Evolutionary conservation across 805 yeast species (phyloP), one percentile per base, ranked within the genome.

Genomic region (Candida tibetensis): DNA sequence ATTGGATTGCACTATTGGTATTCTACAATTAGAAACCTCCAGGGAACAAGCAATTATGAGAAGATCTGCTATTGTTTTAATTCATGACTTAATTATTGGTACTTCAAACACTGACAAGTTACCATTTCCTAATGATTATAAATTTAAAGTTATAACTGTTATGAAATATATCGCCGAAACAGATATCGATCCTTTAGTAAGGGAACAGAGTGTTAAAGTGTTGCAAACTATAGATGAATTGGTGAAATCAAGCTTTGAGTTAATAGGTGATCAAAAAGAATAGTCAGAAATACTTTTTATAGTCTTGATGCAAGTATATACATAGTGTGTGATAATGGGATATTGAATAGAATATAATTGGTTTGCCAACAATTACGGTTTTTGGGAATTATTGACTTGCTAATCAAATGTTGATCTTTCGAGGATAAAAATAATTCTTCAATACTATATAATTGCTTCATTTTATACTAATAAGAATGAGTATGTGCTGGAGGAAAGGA

Each of bases 1-100:
- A 6, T 60, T 86, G 30, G 96, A 89, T 52, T 81, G 95, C 53
- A 79, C 86, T 0, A 57, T 85, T 22, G 95, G 96, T 5, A 73
- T 91, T 0, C 56, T 93, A 36, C 80, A 56, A 50, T 76, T 69
- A 74, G 95, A 70, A 56, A 66, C 51, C 17, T 46, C 43, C 1
- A 55, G 46, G 34, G 71, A 70, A 2, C 62, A 58, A n/a, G 71
- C 82, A 53, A 61, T 81, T 0, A 72, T 89, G 74, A 71, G 95
- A 45, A 69, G 96, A 27, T 69, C 95, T 1, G 87, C 95, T 0
- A 71, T 88, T 2, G 84, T 82, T 9, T 58, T 89, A 17, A 61
- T 87, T 2, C 70, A 74, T 46, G 91, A 83, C 53, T 57, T 85
- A 36, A 55, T 83, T 2, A 28, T 62, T n/a, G 74, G 72, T 3